phyloP scores from a whole-genome alignment of 352 stramenopile species.

The Phytophthora multivora region DNA sequence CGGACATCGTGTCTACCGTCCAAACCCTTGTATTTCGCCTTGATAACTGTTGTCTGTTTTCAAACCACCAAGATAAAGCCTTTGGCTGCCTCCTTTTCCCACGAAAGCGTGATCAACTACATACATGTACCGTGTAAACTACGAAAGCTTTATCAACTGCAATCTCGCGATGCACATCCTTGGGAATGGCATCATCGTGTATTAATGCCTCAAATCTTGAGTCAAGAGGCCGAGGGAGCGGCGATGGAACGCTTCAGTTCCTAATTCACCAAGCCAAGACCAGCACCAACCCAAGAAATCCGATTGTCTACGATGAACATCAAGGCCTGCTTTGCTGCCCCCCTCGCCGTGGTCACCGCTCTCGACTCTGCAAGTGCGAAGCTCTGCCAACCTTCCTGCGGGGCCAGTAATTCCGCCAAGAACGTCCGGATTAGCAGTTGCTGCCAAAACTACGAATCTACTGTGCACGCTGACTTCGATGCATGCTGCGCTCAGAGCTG shows the following conservation, averaged over 20 bases:
- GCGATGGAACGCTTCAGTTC: not conserved
- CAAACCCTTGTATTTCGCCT: no score
- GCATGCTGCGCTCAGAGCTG: conserved; percentile 2
- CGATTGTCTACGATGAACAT: not conserved
- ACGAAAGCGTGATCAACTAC: no score
- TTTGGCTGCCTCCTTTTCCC: no score
- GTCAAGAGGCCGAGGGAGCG: not conserved
- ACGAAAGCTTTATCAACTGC: not conserved
- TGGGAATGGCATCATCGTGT: not conserved
- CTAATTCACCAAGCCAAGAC: not conserved
- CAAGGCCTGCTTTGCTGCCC: not conserved
- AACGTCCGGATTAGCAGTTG: not conserved
- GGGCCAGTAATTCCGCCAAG: not conserved
- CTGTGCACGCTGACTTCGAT: not conserved
- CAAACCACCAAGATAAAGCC: no score
- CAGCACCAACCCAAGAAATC: not conserved
- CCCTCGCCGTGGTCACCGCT: not conserved
- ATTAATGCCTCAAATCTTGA: no score
- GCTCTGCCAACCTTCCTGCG: conserved; percentile 1
- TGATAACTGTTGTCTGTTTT: no score
- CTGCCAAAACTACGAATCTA: not conserved
- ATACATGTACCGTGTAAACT: no score
- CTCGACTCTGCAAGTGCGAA: not conserved
- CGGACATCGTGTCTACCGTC: no score
- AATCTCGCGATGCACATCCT: no score